Percentiles rank a stretch among this genome's conserved stretches.
Conservation (phyloP, 768 basidiomycete genomes). For the Agrocybe praecox region DNA sequence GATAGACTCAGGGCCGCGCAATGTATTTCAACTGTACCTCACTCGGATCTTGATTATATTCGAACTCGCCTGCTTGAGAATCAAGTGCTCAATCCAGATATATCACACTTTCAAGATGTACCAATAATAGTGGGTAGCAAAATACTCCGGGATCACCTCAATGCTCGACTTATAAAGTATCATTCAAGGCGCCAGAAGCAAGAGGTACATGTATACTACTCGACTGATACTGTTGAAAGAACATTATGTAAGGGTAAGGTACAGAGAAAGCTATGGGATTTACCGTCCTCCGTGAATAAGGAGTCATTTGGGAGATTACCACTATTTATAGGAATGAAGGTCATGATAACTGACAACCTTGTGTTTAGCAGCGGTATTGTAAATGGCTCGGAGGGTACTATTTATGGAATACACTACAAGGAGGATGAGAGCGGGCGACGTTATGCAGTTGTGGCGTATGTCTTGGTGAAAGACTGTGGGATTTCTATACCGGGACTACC, state of each 20-base stretch:
- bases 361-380: slow-evolving; percentile 14
- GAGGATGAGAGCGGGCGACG: not conserved
- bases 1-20: too few species aligned
- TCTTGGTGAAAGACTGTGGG: not conserved
- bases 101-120: too few species aligned
- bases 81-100: too few species aligned
- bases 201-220: too few species aligned
- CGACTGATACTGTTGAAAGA: too few species aligned
- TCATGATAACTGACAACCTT: slow-evolving; percentile 21
- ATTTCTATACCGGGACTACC: slow-evolving; percentile 2
- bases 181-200: too few species aligned
- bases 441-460: slow-evolving; percentile 7
- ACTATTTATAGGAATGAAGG: slow-evolving; percentile 16
- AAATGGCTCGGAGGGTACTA: slow-evolving; percentile 16
- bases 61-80: too few species aligned
- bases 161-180: too few species aligned
- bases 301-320: slow-evolving; percentile 16
- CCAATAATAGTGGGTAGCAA: too few species aligned
- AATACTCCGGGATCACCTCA: too few species aligned
- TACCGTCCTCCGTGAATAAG: not conserved
- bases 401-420: slow-evolving; percentile 11
- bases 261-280: not conserved
- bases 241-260: not conserved
- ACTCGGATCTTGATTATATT: too few species aligned
- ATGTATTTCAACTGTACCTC: too few species aligned